phyloP scores from a whole-genome alignment of 495 filamentous ascomycete genomes.

The Thozetella sp. region DNA sequence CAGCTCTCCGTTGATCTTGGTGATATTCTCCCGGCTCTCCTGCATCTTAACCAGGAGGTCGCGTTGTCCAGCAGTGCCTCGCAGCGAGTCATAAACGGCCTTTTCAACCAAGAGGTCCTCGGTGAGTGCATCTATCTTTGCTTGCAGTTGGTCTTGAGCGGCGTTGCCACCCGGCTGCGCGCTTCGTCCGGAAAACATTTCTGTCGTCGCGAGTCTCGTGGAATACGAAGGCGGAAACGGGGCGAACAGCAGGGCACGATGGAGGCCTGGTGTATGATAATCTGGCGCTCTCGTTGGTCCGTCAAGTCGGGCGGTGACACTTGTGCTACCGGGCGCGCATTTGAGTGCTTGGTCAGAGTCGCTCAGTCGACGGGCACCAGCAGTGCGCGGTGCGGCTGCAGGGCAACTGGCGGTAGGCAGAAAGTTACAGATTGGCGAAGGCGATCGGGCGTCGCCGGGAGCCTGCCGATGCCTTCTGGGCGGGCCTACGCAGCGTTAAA shows the following conservation, averaged over 20 bases:
- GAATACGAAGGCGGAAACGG: not conserved
- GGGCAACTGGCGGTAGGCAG: not conserved
- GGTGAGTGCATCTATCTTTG: slow-evolving; percentile 6
- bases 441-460: not conserved
- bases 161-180: not conserved
- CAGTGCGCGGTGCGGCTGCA: not conserved
- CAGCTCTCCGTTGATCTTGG: not conserved
- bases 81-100: slow-evolving; percentile 8
- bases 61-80: not conserved
- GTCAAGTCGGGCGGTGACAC: not conserved
- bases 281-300: not conserved
- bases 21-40: slow-evolving; percentile 1
- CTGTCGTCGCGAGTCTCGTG: not conserved
- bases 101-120: slow-evolving; percentile 8
- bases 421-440: not conserved
- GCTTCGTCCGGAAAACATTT: not conserved
- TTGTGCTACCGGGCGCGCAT: not conserved
- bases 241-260: not conserved
- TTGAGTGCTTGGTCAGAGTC: not conserved
- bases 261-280: not conserved
- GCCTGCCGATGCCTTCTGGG: no score
- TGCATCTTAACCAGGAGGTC: not conserved
- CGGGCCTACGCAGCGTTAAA: no score
- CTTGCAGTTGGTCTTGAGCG: not conserved
- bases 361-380: not conserved